phyloP scores from a whole-genome alignment of 371 early-diverging fungal genomes.

The Coemansia sp. region DNA sequence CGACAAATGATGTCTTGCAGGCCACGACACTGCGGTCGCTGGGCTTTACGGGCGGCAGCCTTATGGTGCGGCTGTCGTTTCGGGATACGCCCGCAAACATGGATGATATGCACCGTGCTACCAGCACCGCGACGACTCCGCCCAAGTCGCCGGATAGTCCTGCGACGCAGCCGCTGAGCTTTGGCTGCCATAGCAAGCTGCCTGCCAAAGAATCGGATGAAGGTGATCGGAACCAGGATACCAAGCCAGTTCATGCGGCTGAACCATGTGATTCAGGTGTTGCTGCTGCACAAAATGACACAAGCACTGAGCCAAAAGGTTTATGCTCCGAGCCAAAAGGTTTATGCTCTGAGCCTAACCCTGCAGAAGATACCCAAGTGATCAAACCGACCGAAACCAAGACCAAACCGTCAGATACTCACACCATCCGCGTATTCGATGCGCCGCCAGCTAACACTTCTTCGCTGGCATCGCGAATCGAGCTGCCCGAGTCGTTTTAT shows the following conservation, averaged over 20 bases:
- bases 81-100: constrained; percentile 2
- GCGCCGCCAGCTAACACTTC: neutral
- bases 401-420: neutral
- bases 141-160: neutral
- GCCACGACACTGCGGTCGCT: constrained; percentile 53
- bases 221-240: too few relatives aligned
- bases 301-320: too few relatives aligned
- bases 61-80: constrained; percentile 41
- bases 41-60: constrained; percentile 50
- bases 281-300: too few relatives aligned
- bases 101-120: neutral
- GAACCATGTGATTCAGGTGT: neutral
- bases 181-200: too few relatives aligned
- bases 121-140: neutral
- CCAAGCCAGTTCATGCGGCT: neutral
- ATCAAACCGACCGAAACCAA: neutral
- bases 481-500: constrained; percentile 61
- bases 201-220: too few relatives aligned
- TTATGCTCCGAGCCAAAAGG: too few relatives aligned
- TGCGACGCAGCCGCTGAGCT: neutral
- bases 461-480: constrained; percentile 36
- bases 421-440: constrained; percentile 22
- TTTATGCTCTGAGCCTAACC: too few relatives aligned
- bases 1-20: constrained; percentile 44
- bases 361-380: too few relatives aligned